Conservation (phyloP, 2,329 filamentous ascomycete species). For the Colletotrichum sp. region DNA sequence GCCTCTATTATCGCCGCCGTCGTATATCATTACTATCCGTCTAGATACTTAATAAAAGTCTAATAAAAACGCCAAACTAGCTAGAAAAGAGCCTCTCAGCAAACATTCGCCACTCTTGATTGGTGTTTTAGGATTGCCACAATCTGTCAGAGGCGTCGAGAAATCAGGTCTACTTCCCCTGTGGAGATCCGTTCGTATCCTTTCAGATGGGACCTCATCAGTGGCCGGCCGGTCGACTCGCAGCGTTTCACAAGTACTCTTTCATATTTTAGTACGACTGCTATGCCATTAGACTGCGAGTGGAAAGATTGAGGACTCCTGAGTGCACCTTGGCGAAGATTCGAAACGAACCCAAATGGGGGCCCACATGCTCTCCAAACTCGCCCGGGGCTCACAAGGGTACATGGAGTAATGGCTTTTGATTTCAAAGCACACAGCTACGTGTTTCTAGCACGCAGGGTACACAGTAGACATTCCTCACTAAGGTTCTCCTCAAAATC, state of each 20-base stretch:
- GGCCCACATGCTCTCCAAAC: not conserved
- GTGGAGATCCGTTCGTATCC: not conserved
- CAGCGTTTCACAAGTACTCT: not conserved
- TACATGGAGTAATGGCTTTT: not conserved
- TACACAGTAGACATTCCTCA: not conserved
- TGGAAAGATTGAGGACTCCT: not conserved
- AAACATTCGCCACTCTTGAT: not conserved
- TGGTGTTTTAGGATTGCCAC: not conserved
- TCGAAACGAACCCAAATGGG: not conserved
- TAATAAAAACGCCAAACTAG: not conserved
- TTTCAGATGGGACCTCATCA: not conserved
- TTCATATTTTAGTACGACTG: not conserved
- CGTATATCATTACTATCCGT: not conserved
- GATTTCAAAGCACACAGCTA: not conserved
- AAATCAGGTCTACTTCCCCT: not conserved
- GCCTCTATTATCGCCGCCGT: not conserved
- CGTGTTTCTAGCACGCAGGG: not conserved
- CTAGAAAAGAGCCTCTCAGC: not conserved
- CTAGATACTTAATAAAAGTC: not conserved
- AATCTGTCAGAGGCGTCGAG: not conserved
- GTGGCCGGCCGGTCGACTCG: not conserved
- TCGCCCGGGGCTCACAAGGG: not conserved
- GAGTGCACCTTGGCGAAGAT: not conserved
- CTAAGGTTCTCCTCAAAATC: rapidly evolving
- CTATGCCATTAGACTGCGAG: not conserved